Evolutionary conservation across 352 stramenopile genomes (phyloP), one percentile per base, ranked within the genome.

Genomic region (Phytophthora agathidicida): DNA sequence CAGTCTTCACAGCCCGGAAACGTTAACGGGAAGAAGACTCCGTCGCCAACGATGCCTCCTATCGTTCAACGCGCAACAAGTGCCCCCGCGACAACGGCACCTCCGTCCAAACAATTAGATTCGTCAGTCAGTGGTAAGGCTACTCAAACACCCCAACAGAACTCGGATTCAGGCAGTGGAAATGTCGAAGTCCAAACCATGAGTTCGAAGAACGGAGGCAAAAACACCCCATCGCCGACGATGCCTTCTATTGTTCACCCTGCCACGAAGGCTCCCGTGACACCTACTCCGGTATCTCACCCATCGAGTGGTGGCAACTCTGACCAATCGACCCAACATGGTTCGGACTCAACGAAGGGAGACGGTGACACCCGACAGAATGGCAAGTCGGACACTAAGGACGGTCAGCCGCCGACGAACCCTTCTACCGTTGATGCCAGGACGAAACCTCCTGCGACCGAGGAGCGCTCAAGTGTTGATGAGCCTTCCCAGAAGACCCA

Each of bases 181-280:
- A 47, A 27, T 31, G 43, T 30, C 8, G 39, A 23, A 17, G 26
- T 19, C 24, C 27, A 51, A 11, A 5, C 27, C 8, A 20, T 22
- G 35, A 55, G 46, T 11, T 37, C 51, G 3, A 31, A 30, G 7
- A 24, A 24, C 31, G 22, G n/a, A 26, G 24, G 36, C 10, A 19
- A 14, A 5, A 36, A 53, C 32, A 53, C 41, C 10, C 17, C 39
- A n/a, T 53, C 52, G 11, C 52, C 52, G 6, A 54, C 32, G 14
- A 61, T 61, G 52, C 52, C 52, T 26, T 13, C 52, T 9, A 30
- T 45, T 10, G 24, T 61, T 35, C 23, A 39, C 20, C 52, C n/a
- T 8, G 52, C 33, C 14, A 61, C 52, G 26, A 61, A 61, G 9
- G 42, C 23, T 22, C 52, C 52, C 13, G 13, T 23, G 9, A 61